Conservation (phyloP, 106 monocot species). For the Dendrobium officinale region DNA sequence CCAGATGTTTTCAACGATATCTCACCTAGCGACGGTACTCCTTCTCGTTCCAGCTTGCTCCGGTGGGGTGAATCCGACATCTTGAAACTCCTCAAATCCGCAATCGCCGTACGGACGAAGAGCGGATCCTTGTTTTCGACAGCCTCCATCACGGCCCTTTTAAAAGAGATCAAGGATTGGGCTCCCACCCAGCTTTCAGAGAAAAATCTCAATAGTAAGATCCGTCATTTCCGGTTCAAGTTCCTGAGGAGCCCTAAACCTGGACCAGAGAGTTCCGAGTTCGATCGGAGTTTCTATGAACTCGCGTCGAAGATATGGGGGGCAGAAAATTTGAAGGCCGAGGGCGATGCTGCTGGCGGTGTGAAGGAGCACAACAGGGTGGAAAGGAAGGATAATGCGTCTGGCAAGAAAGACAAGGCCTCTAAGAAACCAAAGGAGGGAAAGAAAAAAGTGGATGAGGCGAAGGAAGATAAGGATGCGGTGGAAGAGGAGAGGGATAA, state of each 20-base stretch:
- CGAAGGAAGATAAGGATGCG: neutral
- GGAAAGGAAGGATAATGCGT: neutral
- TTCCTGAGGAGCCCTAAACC: neutral
- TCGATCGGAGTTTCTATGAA: neutral
- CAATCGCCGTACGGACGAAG: neutral
- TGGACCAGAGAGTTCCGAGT: neutral
- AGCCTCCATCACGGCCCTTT: neutral
- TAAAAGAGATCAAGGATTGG: slow-evolving; percentile 6
- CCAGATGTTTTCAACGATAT: neutral
- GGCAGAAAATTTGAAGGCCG: neutral
- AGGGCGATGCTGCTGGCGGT: neutral
- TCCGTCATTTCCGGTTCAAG: neutral
- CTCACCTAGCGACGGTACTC: neutral
- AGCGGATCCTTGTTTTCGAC: neutral
- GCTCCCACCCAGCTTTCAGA: neutral
- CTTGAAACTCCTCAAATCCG: neutral
- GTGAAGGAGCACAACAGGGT: neutral
- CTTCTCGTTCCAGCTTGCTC: neutral
- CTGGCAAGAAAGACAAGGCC: neutral
- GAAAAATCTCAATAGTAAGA: neutral
- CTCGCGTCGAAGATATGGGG: neutral
- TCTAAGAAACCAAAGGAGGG: neutral
- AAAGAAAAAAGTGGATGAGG: neutral
- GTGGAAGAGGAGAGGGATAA: neutral
- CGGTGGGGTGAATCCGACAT: neutral